Evolutionary conservation across 2,329 filamentous ascomycete species (phyloP).

Genomic region (Exophiala lecanii-corni): DNA sequence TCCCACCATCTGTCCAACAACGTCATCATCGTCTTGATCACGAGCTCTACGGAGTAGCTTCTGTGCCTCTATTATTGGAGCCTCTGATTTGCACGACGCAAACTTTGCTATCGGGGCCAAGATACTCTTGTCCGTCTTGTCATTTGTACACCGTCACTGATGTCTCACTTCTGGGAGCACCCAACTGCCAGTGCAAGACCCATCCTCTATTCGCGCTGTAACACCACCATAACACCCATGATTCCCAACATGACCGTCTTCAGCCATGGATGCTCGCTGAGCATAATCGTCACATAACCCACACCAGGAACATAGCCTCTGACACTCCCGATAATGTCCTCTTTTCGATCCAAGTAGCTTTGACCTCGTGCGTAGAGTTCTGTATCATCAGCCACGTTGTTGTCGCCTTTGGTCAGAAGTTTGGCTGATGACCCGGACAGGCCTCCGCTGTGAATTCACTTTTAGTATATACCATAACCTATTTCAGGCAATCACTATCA

Average conservation of each 20-base stretch:
- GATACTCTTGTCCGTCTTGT: too few species aligned
- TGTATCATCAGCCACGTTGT: constrained; percentile 89
- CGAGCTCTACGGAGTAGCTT: too few species aligned
- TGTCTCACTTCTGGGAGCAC: too few species aligned
- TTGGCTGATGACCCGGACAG: constrained; percentile 37
- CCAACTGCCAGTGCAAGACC: too few species aligned
- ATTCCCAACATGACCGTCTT: constrained; percentile 92
- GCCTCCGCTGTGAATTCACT: constrained; percentile 10
- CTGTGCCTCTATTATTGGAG: too few species aligned
- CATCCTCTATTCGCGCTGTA: constrained; percentile 89
- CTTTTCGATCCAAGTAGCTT: constrained; percentile 72
- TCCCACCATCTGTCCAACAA: too few species aligned
- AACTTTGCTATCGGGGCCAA: too few species aligned
- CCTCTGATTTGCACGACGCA: too few species aligned
- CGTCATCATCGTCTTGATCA: too few species aligned
- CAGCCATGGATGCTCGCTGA: constrained; percentile 93
- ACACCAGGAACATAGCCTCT: constrained; percentile 90
- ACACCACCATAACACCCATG: constrained; percentile 88
- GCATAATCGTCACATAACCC: constrained; percentile 91
- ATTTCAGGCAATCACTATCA: too few species aligned
- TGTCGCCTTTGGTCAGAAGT: constrained; percentile 94
- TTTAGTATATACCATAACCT: constrained; percentile 6
- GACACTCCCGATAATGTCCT: constrained; percentile 91
- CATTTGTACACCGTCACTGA: too few species aligned
- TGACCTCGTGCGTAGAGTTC: constrained; percentile 84